These are phyloP conservation scores for Kwoniella dejecticola DNA, from an alignment of 768 basidiomycete species.

Conservation along the genomic window DNA sequence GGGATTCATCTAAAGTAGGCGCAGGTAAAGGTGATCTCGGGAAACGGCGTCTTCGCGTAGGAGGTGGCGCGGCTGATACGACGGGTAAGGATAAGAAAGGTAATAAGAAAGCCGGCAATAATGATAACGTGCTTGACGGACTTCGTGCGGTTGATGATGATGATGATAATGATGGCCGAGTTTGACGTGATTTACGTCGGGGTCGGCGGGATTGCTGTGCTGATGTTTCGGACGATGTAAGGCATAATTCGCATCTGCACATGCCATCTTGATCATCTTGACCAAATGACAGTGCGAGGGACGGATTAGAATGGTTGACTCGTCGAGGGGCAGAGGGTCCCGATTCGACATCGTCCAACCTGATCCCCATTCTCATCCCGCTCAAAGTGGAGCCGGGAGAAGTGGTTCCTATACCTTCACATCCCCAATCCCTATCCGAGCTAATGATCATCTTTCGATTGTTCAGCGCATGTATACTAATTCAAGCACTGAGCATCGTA, in stretches of 20 bases:
- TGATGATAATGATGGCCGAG: background rate
- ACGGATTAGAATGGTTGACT: background rate
- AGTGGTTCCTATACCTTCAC: slow-evolving; percentile 15
- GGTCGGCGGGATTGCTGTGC: background rate
- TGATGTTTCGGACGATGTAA: slow-evolving; percentile 1
- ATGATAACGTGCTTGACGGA: background rate
- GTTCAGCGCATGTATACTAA: background rate
- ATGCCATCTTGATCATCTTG: background rate
- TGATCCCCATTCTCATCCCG: background rate
- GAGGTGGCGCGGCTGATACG: slow-evolving; percentile 8
- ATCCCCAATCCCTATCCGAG: slow-evolving; percentile 17
- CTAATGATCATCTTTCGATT: slow-evolving; percentile 2
- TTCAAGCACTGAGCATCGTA: background rate
- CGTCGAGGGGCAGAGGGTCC: slow-evolving; percentile 10
- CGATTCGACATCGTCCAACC: background rate
- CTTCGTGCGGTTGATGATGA: background rate
- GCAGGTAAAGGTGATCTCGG: slow-evolving; percentile 4
- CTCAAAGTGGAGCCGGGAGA: background rate
- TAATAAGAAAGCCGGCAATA: slow-evolving; percentile 12
- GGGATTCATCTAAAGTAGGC: background rate
- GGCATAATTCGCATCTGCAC: slow-evolving; percentile 13
- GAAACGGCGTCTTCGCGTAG: slow-evolving; percentile 4
- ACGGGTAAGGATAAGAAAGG: slow-evolving; percentile 1
- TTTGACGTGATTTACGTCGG: background rate
- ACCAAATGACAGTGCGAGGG: background rate